These are phyloP conservation scores for Neocatenulostroma microsporum DNA, from an alignment of 2,329 filamentous ascomycete species.

Conservation along the genomic window DNA sequence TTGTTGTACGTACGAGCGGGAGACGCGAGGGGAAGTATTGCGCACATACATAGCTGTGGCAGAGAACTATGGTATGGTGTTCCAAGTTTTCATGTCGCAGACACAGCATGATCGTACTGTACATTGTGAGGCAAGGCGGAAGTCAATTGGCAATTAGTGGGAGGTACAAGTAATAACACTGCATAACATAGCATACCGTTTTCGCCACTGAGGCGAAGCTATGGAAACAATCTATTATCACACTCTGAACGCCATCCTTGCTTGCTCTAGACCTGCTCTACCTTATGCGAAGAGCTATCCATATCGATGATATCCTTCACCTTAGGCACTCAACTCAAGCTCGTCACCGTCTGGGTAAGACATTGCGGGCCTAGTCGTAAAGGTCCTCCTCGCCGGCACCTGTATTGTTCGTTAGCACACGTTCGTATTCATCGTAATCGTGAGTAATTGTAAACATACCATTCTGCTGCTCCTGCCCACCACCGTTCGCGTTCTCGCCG, in stretches of 20 bases:
- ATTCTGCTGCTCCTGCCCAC: conserved; percentile 28
- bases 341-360: not conserved
- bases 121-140: no score
- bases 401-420: conserved; percentile 40
- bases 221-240: conserved; percentile 8
- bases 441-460: conserved; percentile 26
- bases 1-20: no score
- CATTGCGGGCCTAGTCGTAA: conserved; percentile 61
- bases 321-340: not conserved
- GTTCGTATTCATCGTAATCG: no score
- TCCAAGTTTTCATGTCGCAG: no score
- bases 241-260: conserved; percentile 3
- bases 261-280: not conserved
- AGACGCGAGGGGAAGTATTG: no score
- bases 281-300: not conserved
- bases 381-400: conserved; percentile 94
- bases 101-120: no score
- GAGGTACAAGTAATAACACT: no score
- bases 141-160: no score
- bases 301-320: not conserved
- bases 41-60: no score
- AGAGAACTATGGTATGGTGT: no score
- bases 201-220: conserved; percentile 4
- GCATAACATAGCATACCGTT: no score
- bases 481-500: conserved; percentile 39